Evolutionary conservation across 148 eudicot species (phyloP).

Genomic region (Arctostaphylos glauca): DNA sequence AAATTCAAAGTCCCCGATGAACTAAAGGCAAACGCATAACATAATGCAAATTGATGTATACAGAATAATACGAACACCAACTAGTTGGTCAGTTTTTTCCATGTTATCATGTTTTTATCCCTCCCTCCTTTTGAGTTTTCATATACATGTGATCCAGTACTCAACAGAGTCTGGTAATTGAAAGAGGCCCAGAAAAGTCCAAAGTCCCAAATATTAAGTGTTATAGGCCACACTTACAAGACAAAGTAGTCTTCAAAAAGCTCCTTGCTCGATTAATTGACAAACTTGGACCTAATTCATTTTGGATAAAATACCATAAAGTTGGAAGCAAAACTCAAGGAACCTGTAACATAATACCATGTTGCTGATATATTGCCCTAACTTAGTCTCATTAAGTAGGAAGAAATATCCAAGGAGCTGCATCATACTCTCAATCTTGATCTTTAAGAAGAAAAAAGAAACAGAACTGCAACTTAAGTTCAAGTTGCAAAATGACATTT

Average conservation of each 20-base stretch:
- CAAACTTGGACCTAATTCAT: neutral
- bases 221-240: neutral
- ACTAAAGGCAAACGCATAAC: neutral
- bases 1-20: neutral
- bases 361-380: neutral
- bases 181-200: neutral
- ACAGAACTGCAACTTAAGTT: no score
- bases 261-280: neutral
- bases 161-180: neutral
- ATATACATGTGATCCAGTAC: neutral
- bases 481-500: neutral
- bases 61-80: neutral
- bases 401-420: no score
- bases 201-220: neutral
- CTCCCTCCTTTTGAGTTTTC: neutral
- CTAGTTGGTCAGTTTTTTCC: neutral
- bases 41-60: conserved; percentile 4
- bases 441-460: no score
- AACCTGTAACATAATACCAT: neutral
- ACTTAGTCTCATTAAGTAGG: no score
- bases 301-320: neutral
- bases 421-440: no score
- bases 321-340: neutral
- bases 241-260: neutral
- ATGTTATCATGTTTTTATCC: neutral